Conservation (phyloP, 2,329 filamentous ascomycete species). For the Periconia macrospinosa region DNA sequence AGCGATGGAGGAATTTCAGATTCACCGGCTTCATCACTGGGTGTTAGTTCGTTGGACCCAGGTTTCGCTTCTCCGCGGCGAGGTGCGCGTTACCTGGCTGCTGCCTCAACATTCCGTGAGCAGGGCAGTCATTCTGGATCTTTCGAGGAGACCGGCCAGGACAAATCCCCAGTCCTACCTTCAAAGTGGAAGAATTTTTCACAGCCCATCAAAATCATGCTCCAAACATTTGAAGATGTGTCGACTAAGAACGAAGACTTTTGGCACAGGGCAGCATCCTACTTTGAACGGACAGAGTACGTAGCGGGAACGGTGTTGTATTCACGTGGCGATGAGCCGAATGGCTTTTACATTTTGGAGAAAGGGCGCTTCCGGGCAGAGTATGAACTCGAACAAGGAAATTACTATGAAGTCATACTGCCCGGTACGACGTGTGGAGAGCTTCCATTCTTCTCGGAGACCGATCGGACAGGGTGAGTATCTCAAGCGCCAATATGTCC, state of each 20-base stretch:
- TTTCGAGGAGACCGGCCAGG: constrained; percentile 14
- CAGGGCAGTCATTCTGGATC: constrained; percentile 47
- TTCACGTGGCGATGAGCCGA: constrained; percentile 70
- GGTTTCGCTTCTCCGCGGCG: constrained; percentile 76
- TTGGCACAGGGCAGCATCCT: constrained; percentile 80
- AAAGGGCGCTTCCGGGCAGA: constrained; percentile 86
- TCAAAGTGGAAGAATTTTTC: constrained; percentile 83
- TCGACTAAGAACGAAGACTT: constrained; percentile 90
- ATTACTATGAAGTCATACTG: constrained; percentile 87
- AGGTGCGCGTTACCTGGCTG: constrained; percentile 75
- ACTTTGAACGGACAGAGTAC: constrained; percentile 72
- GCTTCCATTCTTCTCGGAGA: constrained; percentile 93
- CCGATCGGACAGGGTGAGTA: constrained; percentile 69
- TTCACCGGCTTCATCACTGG: constrained; percentile 27
- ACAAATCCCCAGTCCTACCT: constrained; percentile 11
- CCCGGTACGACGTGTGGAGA: constrained; percentile 95
- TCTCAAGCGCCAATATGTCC: neutral
- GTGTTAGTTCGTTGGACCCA: constrained; percentile 50
- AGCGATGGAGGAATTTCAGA: neutral
- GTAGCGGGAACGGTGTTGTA: constrained; percentile 74
- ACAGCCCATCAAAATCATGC: constrained; percentile 85
- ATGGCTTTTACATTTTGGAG: constrained; percentile 89
- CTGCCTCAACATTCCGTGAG: constrained; percentile 72
- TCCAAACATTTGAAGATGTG: constrained; percentile 92
- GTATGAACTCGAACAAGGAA: constrained; percentile 87